These are phyloP conservation scores for Fraxinus pennsylvanica DNA, from an alignment of 257 asterid genomes.

Conservation along the genomic window DNA sequence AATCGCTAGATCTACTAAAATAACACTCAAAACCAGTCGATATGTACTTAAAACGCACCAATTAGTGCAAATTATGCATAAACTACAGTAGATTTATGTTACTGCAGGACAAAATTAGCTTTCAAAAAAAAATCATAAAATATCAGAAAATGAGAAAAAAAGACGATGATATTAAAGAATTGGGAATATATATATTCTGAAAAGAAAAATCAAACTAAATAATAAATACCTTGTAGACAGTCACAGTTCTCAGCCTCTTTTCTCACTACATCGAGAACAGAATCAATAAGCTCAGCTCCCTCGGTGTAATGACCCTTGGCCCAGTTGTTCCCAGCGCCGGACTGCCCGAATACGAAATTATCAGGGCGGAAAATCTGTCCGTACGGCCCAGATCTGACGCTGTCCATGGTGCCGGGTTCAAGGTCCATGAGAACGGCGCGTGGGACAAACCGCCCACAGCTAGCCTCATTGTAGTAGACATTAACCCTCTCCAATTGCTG, in stretches of 20 bases:
- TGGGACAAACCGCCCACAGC: conserved; percentile 51
- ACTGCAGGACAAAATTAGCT: background rate
- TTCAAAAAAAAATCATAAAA: background rate
- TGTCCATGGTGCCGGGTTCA: conserved; percentile 56
- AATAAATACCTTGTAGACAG: conserved; percentile 42
- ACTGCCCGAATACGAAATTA: conserved; percentile 53
- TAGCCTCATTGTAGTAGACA: conserved; percentile 50
- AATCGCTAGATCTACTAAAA: background rate
- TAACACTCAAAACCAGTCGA: background rate
- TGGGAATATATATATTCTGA: background rate
- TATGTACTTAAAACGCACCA: background rate
- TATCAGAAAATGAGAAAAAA: too few species aligned
- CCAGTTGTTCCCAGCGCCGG: conserved; percentile 52
- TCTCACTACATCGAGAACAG: conserved; percentile 49
- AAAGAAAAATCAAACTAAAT: background rate
- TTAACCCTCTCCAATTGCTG: conserved; percentile 42
- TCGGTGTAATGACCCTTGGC: conserved; percentile 51
- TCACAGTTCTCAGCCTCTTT: conserved; percentile 53
- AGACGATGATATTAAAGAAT: background rate
- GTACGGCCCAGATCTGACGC: conserved; percentile 50
- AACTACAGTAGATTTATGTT: background rate
- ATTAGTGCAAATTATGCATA: background rate
- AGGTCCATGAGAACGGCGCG: conserved; percentile 53
- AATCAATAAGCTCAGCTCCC: conserved; percentile 48
- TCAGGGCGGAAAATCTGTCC: conserved; percentile 51